These are phyloP conservation scores for Baeospora myosura DNA, from an alignment of 1,284 basidiomycete species.

Conservation along the genomic window DNA sequence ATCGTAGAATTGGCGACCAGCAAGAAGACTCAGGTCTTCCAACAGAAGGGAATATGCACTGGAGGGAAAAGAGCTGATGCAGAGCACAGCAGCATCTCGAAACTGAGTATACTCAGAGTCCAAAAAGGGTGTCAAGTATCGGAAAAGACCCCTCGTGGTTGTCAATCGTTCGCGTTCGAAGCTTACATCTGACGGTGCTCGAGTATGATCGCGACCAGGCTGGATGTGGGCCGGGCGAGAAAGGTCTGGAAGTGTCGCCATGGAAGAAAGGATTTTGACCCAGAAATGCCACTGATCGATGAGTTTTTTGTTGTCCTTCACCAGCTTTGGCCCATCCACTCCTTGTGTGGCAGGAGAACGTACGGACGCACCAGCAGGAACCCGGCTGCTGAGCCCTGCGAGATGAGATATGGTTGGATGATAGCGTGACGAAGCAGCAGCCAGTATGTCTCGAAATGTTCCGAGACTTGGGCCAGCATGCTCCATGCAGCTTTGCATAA, in stretches of 20 bases:
- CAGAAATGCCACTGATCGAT: slow-evolving; percentile 88
- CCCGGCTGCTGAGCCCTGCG: slow-evolving; percentile 53
- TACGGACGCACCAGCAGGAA: slow-evolving; percentile 35
- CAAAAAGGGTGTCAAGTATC: slow-evolving; percentile 81
- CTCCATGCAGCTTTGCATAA: slow-evolving; percentile 50
- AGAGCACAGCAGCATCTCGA: slow-evolving; percentile 80
- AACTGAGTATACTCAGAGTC: slow-evolving; percentile 81
- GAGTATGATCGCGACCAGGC: slow-evolving; percentile 59
- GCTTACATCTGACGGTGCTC: slow-evolving; percentile 65
- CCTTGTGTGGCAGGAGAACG: slow-evolving; percentile 34
- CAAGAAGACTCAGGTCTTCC: slow-evolving; percentile 77
- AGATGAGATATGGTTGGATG: slow-evolving; percentile 62
- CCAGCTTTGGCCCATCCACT: slow-evolving; percentile 42
- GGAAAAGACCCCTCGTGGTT: slow-evolving; percentile 77
- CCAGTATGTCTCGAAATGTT: slow-evolving; percentile 55
- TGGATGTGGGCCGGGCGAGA: slow-evolving; percentile 45
- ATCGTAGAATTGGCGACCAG: slow-evolving; percentile 78
- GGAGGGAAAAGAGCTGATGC: slow-evolving; percentile 80
- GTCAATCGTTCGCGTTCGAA: slow-evolving; percentile 71
- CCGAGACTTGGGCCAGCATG: slow-evolving; percentile 36
- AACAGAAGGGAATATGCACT: slow-evolving; percentile 75
- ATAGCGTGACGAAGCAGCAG: slow-evolving; percentile 58
- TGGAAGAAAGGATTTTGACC: slow-evolving; percentile 78
- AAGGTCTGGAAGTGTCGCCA: slow-evolving; percentile 62
- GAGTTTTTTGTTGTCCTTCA: slow-evolving; percentile 56